phyloP scores from a whole-genome alignment of 2,329 filamentous ascomycete species.

The Leptographium wingfieldii region DNA sequence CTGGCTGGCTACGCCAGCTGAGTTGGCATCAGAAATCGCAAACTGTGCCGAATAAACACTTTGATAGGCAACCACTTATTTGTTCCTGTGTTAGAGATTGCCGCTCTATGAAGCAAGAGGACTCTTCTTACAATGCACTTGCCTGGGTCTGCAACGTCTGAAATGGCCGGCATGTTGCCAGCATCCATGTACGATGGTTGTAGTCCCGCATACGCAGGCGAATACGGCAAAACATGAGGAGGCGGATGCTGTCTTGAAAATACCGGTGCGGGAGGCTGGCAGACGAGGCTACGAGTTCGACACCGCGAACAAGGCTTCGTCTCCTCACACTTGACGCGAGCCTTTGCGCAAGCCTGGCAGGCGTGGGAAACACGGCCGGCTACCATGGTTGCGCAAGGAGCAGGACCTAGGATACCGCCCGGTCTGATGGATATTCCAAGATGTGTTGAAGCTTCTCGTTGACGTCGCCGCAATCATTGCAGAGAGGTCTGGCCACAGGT shows the following conservation, averaged over 20 bases:
- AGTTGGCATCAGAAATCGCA: background rate
- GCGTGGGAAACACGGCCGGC: conserved; percentile 37
- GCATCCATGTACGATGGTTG: background rate
- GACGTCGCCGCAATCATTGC: background rate
- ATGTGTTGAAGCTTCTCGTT: background rate
- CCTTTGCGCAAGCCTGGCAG: conserved; percentile 38
- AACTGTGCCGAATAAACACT: background rate
- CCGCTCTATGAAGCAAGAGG: background rate
- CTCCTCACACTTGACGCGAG: conserved; percentile 43
- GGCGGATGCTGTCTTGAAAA: background rate
- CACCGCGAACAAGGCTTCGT: conserved; percentile 40
- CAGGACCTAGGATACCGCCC: background rate
- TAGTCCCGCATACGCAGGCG: background rate
- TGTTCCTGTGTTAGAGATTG: background rate
- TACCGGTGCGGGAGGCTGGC: conserved; percentile 18
- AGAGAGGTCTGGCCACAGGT: background rate
- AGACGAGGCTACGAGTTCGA: conserved; percentile 31
- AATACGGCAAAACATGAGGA: background rate
- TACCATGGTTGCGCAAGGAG: background rate
- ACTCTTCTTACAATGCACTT: background rate
- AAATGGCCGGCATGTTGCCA: background rate
- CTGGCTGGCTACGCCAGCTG: background rate
- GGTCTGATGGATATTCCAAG: background rate
- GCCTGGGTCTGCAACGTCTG: background rate
- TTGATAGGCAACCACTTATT: background rate